Base-by-base conservation (phyloP, 169 alveolate species). In the Eimeria zaria region DNA sequence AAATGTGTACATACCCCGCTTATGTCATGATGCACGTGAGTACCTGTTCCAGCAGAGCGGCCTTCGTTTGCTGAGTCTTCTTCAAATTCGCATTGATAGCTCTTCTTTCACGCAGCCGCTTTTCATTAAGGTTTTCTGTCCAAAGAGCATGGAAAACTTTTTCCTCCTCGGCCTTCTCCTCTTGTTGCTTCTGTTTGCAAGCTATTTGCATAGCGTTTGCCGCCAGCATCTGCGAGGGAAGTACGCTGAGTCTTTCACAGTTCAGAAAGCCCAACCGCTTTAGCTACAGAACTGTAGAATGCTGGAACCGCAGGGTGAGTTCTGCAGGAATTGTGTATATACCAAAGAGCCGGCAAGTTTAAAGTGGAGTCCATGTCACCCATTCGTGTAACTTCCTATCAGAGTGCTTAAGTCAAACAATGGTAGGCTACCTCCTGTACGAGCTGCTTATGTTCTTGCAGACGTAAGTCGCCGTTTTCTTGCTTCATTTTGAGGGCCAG, bases 11-110 rank as follows among this genome's bases (percentile, higher is more conserved):
- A 67, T 33, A 46, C 18, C 20, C 16, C 9, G 83, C 83, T 39
- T 6, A 18, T 73, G 53, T 1, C 83, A 16, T 39, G 83, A 3
- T 73, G 83, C 55, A 12, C 16, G 55, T 2, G 0, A 73, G 53
- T 41, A 62, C 94, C 94, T 87, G 94, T 14, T 87, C 94, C 48
- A 60, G 94, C 94, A 87, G 81, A 30, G 64, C 94, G 53, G 78
- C 81, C 64, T 44, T 87, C 67, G 74, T 33, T 64, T 87, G 53
- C 20, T 87, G 46, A 16, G 78, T 36, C 53, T 64, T 62, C 33
- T 62, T 87, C 44, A 27, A 20, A 62, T 30, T 87, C 12, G 83
- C 62, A 16, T 4, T 39, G 51, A 87, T 64, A 7, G 62, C 94
- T 60, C 60, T 62, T 48, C 81, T 87, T 62, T 87, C 94, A 5